A percentile compares a stretch with the other conserved stretches of the same genome.
Evolutionary conservation across 108 stramenopile species (phyloP).

Genomic region (Chaetoceros tenuissimus): DNA sequence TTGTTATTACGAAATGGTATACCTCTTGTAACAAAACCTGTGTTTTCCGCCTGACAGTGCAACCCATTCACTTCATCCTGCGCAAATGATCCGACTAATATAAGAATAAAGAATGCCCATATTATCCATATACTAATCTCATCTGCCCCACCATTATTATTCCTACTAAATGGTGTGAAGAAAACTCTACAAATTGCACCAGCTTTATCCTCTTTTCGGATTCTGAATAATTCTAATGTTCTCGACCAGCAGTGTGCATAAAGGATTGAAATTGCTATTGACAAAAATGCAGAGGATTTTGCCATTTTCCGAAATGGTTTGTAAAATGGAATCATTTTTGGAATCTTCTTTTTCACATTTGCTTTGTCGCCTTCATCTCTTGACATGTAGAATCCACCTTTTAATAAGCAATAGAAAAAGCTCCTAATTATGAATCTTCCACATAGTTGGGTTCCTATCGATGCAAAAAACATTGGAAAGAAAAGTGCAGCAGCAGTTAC

Average conservation of each 20-base stretch:
- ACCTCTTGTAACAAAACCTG: neutral
- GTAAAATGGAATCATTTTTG: conserved; percentile 26
- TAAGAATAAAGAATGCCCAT: neutral
- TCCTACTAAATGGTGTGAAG: conserved; percentile 2
- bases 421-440: conserved; percentile 30
- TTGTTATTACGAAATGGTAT: neutral
- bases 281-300: conserved; percentile 17
- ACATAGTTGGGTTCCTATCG: conserved; percentile 19
- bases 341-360: conserved; percentile 7
- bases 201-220: conserved; percentile 1
- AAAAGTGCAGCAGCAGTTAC: conserved; percentile 39
- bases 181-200: conserved; percentile 1
- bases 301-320: conserved; percentile 38
- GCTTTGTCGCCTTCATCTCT: neutral
- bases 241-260: conserved; percentile 48
- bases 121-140: neutral
- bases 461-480: conserved; percentile 35
- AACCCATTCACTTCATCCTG: neutral
- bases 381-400: neutral
- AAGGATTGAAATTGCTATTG: conserved; percentile 24
- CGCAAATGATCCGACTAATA: neutral
- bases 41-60: neutral
- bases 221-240: neutral
- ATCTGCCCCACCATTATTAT: neutral
- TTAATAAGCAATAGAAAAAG: conserved; percentile 14